These are phyloP conservation scores for Gelatoporia subvermispora DNA, from an alignment of 768 basidiomycete genomes.

Conservation along the genomic window DNA sequence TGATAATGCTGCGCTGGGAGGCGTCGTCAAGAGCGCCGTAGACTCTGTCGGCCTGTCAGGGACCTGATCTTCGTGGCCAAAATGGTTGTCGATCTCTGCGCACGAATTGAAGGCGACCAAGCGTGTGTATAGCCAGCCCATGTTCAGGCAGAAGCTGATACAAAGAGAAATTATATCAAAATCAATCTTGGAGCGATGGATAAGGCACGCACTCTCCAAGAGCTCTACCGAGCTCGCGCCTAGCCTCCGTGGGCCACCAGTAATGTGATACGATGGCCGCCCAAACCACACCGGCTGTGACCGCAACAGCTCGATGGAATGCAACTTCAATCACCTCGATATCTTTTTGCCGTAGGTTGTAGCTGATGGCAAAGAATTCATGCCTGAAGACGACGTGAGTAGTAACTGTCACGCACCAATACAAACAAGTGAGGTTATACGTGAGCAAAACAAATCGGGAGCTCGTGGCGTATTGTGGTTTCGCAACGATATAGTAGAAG, in stretches of 20 bases:
- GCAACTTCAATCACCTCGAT: slow-evolving; percentile 69
- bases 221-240: slow-evolving; percentile 78
- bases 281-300: slow-evolving; percentile 85
- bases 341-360: slow-evolving; percentile 67
- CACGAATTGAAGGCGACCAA: slow-evolving; percentile 86
- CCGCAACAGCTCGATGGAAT: slow-evolving; percentile 70
- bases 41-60: slow-evolving; percentile 15
- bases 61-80: slow-evolving; percentile 12
- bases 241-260: slow-evolving; percentile 96
- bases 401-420: slow-evolving; percentile 25
- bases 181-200: no score
- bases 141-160: slow-evolving; percentile 81
- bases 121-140: slow-evolving; percentile 92
- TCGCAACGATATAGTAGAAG: slow-evolving; percentile 83
- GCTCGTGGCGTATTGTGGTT: slow-evolving; percentile 69
- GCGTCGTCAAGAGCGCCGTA: slow-evolving; percentile 27
- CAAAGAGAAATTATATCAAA: neutral
- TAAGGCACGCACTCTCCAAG: slow-evolving; percentile 71
- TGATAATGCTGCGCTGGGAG: slow-evolving; percentile 40
- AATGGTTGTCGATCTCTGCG: slow-evolving; percentile 36
- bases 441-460: slow-evolving; percentile 81
- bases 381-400: neutral
- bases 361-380: slow-evolving; percentile 38
- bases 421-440: slow-evolving; percentile 80
- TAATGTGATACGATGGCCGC: slow-evolving; percentile 82